phyloP scores from a whole-genome alignment of 2,329 filamentous ascomycete species.

The Colletotrichum tamarilloi region DNA sequence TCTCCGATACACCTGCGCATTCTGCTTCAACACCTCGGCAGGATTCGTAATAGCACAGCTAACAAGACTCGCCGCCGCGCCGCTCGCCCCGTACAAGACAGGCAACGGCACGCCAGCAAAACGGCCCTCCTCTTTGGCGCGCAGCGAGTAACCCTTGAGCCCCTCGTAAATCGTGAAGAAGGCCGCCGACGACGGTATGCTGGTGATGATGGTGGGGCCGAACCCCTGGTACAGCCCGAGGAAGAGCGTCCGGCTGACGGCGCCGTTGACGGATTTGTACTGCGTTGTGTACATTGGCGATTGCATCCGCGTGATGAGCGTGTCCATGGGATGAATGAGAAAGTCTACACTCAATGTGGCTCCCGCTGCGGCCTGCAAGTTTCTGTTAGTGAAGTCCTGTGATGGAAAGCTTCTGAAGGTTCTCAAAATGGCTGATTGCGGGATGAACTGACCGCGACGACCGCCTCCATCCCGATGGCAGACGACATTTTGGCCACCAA shows the following conservation, averaged over 20 bases:
- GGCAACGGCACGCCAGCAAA: slow-evolving; percentile 26
- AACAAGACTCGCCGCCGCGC: slow-evolving; percentile 35
- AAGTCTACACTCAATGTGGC: slow-evolving; percentile 32
- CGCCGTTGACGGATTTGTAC: slow-evolving; percentile 31
- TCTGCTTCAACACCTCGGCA: slow-evolving; percentile 39
- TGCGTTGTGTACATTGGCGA: slow-evolving; percentile 33
- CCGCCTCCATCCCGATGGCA: not conserved
- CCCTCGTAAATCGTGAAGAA: slow-evolving; percentile 39
- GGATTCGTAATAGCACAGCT: slow-evolving; percentile 36
- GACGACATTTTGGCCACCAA: not conserved
- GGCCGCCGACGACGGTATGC: slow-evolving; percentile 34
- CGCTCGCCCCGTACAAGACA: slow-evolving; percentile 29
- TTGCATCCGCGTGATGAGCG: slow-evolving; percentile 37
- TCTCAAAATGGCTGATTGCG: no score
- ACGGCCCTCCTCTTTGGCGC: slow-evolving; percentile 5
- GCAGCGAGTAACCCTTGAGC: slow-evolving; percentile 12
- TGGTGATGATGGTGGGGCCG: slow-evolving; percentile 35
- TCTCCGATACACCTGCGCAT: slow-evolving; percentile 35
- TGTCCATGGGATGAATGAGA: slow-evolving; percentile 37
- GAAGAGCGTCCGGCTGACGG: slow-evolving; percentile 30
- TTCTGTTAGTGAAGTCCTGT: not conserved
- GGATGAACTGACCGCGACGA: not conserved
- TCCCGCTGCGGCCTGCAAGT: slow-evolving; percentile 1
- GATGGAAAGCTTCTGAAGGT: not conserved
- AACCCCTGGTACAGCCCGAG: slow-evolving; percentile 38